Percentiles rank a stretch among this genome's conserved stretches.
Conservation (phyloP, 2,329 filamentous ascomycete species). For the Pseudogymnoascus verrucosus region DNA sequence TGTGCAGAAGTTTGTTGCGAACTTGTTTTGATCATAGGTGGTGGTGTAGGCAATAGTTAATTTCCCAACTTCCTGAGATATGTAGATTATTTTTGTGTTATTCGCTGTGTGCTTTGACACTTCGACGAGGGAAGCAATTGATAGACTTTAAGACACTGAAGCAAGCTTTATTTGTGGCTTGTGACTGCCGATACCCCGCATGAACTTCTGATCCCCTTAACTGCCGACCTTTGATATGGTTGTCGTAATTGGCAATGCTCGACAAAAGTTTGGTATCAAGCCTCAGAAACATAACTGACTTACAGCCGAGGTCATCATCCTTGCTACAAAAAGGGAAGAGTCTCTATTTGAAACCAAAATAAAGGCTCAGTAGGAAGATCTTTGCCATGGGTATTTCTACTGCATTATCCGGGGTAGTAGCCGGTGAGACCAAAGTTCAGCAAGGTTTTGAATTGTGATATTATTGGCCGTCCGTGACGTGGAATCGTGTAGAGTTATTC, state of each 20-base stretch:
- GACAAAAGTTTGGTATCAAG: not conserved
- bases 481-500: not conserved
- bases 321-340: not conserved
- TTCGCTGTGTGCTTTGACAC: not conserved
- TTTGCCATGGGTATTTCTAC: not conserved
- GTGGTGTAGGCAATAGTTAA: not conserved
- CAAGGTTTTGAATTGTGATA: not conserved
- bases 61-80: not conserved
- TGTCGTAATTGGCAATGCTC: not conserved
- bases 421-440: not conserved
- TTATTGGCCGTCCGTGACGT: not conserved
- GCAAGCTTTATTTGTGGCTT: not conserved
- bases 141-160: not conserved
- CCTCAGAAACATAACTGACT: not conserved
- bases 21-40: not conserved
- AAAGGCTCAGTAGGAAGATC: not conserved
- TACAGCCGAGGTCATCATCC: not conserved
- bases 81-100: slow-evolving; percentile 1
- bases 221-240: not conserved
- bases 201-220: not conserved
- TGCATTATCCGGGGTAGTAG: not conserved
- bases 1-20: not conserved
- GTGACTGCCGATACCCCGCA: not conserved
- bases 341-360: not conserved
- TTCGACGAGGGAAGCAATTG: not conserved